Percentiles rank a stretch among this genome's conserved stretches.
Evolutionary conservation across 176 grass and related monocot species (phyloP).

Genomic region (Pharus latifolius): DNA sequence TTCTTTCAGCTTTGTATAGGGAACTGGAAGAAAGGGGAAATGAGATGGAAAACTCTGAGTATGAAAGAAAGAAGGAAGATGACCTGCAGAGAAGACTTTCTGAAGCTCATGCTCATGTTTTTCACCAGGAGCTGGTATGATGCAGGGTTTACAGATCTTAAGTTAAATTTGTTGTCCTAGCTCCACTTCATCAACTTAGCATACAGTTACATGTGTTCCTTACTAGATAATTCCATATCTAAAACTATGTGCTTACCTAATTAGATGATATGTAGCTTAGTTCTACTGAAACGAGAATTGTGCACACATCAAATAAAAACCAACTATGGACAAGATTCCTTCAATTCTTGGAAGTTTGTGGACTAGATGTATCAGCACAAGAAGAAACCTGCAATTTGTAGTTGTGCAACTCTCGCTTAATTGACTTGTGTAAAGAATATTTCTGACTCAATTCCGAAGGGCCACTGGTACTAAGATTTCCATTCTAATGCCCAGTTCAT

Average conservation of each 20-base stretch:
- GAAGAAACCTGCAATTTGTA: not conserved
- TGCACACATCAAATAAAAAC: not conserved
- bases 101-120: slow-evolving; percentile 47
- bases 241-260: not conserved
- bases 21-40: slow-evolving; percentile 76
- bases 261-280: not conserved
- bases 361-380: not conserved
- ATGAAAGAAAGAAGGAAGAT: slow-evolving; percentile 86
- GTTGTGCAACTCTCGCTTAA: not conserved
- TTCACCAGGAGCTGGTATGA: slow-evolving; percentile 84
- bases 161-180: not conserved
- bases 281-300: not conserved
- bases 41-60: slow-evolving; percentile 88
- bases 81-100: slow-evolving; percentile 74
- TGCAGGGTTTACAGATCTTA: not conserved
- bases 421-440: too few species aligned
- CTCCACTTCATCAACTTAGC: not conserved
- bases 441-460: not conserved
- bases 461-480: not conserved
- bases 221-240: not conserved
- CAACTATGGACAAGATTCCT: not conserved
- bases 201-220: not conserved
- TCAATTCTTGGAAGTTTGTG: not conserved
- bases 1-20: slow-evolving; percentile 70
- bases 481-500: not conserved